These are phyloP conservation scores for Pleurotus tuoliensis DNA, from an alignment of 768 basidiomycete genomes.

Conservation along the genomic window DNA sequence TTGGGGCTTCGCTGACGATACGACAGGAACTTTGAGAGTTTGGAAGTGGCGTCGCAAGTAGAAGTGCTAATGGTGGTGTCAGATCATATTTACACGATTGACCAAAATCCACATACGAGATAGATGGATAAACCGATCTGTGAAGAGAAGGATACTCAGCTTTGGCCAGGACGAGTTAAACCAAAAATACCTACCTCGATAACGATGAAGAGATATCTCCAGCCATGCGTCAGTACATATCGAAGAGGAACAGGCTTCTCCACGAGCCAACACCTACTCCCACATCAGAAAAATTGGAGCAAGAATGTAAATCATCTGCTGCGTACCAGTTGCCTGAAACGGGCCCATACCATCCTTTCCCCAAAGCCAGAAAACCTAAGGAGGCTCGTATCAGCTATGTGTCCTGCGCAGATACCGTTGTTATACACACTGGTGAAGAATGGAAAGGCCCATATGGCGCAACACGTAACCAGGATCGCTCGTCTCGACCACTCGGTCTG, in stretches of 20 bases:
- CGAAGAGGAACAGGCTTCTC: slow-evolving; percentile 12
- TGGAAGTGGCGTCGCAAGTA: slow-evolving; percentile 2
- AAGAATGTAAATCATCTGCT: too few relatives aligned
- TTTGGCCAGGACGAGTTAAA: background rate
- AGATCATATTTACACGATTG: background rate
- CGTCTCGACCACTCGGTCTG: slow-evolving; percentile 1
- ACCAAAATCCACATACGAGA: background rate
- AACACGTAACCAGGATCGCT: background rate
- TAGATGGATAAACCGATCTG: slow-evolving; percentile 5
- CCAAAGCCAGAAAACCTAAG: slow-evolving; percentile 11
- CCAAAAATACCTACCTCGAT: slow-evolving; percentile 18
- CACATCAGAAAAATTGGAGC: background rate
- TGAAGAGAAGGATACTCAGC: background rate
- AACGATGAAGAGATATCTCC: slow-evolving; percentile 13
- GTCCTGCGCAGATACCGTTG: too few relatives aligned
- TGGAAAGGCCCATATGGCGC: background rate
- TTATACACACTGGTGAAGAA: background rate
- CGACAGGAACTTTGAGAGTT: background rate
- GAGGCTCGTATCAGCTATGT: too few relatives aligned
- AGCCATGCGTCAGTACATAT: slow-evolving; percentile 13
- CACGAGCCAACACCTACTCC: slow-evolving; percentile 14
- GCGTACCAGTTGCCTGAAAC: slow-evolving; percentile 15
- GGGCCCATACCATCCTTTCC: slow-evolving; percentile 13
- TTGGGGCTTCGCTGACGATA: background rate
- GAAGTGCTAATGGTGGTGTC: background rate